These are phyloP conservation scores for Mortierella hygrophila DNA, from an alignment of 192 early-diverging fungal species.

Conservation along the genomic window DNA sequence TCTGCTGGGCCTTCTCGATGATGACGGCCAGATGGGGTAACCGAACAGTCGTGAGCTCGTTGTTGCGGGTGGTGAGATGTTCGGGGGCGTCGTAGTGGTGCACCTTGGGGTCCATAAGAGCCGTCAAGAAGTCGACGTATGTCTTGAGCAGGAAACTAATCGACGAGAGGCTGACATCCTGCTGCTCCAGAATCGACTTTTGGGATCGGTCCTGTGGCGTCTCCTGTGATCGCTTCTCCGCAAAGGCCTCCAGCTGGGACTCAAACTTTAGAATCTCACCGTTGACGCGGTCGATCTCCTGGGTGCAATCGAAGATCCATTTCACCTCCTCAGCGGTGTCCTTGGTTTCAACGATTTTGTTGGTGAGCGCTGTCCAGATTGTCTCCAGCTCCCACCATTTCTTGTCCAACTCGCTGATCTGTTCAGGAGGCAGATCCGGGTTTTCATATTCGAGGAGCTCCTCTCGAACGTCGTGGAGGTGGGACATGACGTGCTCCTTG, in stretches of 20 bases:
- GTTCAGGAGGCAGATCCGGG: slow-evolving; percentile 44
- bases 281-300: slow-evolving; percentile 49
- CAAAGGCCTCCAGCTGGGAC: slow-evolving; percentile 37
- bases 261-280: slow-evolving; percentile 51
- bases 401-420: slow-evolving; percentile 45
- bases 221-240: slow-evolving; percentile 35
- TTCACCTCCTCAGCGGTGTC: slow-evolving; percentile 50
- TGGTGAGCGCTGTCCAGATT: slow-evolving; percentile 43
- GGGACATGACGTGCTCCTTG: slow-evolving; percentile 50
- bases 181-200: slow-evolving; percentile 39
- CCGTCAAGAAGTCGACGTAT: slow-evolving; percentile 49
- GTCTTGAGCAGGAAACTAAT: slow-evolving; percentile 51
- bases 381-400: slow-evolving; percentile 55
- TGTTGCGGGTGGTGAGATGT: slow-evolving; percentile 44
- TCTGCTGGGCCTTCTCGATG: slow-evolving; percentile 46
- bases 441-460: slow-evolving; percentile 43
- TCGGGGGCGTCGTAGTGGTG: slow-evolving; percentile 51
- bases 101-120: slow-evolving; percentile 57
- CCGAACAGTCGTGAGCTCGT: slow-evolving; percentile 41
- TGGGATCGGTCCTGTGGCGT: slow-evolving; percentile 41
- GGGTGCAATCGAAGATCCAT: slow-evolving; percentile 54
- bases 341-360: slow-evolving; percentile 41
- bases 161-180: slow-evolving; percentile 48
- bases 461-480: slow-evolving; percentile 52
- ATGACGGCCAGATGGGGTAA: slow-evolving; percentile 36